A percentile compares a stretch with the other conserved stretches of the same genome.
Evolutionary conservation across 495 filamentous ascomycete species (phyloP).

Genomic region (Haplographium delicatum): DNA sequence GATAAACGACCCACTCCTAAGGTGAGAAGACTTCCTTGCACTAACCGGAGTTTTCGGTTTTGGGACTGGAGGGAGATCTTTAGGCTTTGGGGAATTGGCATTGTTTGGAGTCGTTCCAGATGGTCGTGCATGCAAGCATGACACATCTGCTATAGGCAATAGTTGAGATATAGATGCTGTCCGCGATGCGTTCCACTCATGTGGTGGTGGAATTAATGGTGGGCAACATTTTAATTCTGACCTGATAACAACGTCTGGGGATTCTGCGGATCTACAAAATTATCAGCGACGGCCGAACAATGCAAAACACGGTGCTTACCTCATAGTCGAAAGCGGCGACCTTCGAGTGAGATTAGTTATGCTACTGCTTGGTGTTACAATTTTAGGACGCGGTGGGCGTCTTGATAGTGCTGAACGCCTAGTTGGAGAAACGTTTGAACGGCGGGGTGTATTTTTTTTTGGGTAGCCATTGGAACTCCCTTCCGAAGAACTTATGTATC

Average conservation of each 20-base stretch:
- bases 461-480: no score
- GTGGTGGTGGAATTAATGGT: constrained; percentile 6
- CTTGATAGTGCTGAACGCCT: background rate
- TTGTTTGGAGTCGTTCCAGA: background rate
- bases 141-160: constrained; percentile 5
- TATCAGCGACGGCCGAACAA: background rate
- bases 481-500: constrained; percentile 12
- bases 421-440: background rate
- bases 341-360: constrained; percentile 12
- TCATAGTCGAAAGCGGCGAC: constrained; percentile 18
- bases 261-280: constrained; percentile 11
- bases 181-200: constrained; percentile 16
- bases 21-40: constrained; percentile 5
- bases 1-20: constrained; percentile 11
- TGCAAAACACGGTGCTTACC: constrained; percentile 5
- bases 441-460: no score
- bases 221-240: constrained; percentile 16
- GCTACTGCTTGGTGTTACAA: constrained; percentile 21
- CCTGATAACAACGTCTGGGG: constrained; percentile 11
- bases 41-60: background rate
- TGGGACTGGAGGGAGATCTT: constrained; percentile 1
- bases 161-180: constrained; percentile 12
- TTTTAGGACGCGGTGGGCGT: constrained; percentile 2
- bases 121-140: background rate
- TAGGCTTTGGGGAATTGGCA: background rate